These are phyloP conservation scores for Aspergillus unguis DNA, from an alignment of 2,329 filamentous ascomycete genomes.

Conservation along the genomic window DNA sequence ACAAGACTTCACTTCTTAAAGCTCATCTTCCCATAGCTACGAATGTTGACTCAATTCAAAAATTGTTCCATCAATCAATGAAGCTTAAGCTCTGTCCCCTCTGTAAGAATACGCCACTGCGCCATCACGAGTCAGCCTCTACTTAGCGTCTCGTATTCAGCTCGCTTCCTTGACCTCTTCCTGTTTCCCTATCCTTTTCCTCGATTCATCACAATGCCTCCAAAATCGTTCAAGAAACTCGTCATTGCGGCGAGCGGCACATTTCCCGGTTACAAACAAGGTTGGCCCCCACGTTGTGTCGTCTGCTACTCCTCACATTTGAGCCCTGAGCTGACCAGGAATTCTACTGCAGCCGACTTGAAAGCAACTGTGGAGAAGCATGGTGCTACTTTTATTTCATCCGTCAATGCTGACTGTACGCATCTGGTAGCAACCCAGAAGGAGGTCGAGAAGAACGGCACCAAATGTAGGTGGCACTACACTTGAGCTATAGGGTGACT, in stretches of 20 bases:
- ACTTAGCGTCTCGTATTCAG: not conserved
- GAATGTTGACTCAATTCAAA: too few relatives aligned
- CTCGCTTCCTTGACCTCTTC: not conserved
- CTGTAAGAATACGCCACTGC: not conserved
- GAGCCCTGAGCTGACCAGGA: constrained; percentile 2
- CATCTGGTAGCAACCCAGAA: constrained; percentile 38
- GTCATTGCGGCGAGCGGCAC: constrained; percentile 59
- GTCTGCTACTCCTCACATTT: not conserved
- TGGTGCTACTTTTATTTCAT: constrained; percentile 33
- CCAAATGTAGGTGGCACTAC: constrained; percentile 35
- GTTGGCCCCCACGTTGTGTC: constrained; percentile 22
- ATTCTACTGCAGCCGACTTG: constrained; percentile 11
- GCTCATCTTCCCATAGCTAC: not conserved
- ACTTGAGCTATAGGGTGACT: constrained; percentile 40
- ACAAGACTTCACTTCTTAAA: constrained; percentile 1
- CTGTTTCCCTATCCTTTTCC: not conserved
- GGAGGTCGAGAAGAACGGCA: constrained; percentile 34
- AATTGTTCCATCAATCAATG: not conserved
- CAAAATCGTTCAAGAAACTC: constrained; percentile 25
- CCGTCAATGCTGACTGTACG: constrained; percentile 33
- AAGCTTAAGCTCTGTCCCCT: too few relatives aligned
- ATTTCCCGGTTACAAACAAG: constrained; percentile 55
- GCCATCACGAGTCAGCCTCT: not conserved
- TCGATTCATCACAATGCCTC: constrained; percentile 4
- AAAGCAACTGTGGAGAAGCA: constrained; percentile 30